Base-by-base conservation (phyloP, 2,329 filamentous ascomycete species). In the Juglanconis oblonga region DNA sequence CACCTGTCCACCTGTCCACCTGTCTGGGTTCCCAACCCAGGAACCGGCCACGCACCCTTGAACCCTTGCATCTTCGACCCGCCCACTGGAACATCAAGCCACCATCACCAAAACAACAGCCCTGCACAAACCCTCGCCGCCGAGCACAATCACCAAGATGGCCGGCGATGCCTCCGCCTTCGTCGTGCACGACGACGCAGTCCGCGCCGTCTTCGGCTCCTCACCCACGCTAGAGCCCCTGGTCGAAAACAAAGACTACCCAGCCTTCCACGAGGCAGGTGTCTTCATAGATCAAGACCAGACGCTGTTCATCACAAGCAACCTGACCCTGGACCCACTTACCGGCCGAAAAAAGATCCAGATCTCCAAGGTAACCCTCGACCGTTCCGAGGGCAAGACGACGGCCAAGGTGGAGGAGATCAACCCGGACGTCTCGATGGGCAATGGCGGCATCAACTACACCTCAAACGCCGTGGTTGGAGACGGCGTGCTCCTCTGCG, bases 381-480 rank as follows among this genome's bases (percentile, higher is more conserved):
- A 48, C 14, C 52, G 57, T 11, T 61, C 63, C 1, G 50, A 35
- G 0, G 62, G 51, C n/a, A 50, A 38, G 45, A 62, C 55, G n/a
- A 49, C 36, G 5, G 59, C 52, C 8, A 48, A 33, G 14, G 52
- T 55, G 36, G 73, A 77, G 49, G 71, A 76, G 47, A 69, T 79
- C 11, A 17, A 67, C 4, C 62, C 66, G 0, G 69, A 67, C 0
- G 69, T 79, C 0, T 67, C 69, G 2, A 80, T 81, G 77, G 76
- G 74, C 6, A 82, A 82, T 52, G 80, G 80, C 24, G 80, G 77
- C 6, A 73, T 80, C 42, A 81, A 81, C 58, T 79, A 79, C 67
- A 64, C 70, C 1, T 14, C 38, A 13, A 42, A 5, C 10, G 38
- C 38, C n/a, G 38, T 10, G 6, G 11, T 42, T 11, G 70, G 72